Evolutionary conservation across 768 basidiomycete species (phyloP).

Genomic region (Suillus paluster): DNA sequence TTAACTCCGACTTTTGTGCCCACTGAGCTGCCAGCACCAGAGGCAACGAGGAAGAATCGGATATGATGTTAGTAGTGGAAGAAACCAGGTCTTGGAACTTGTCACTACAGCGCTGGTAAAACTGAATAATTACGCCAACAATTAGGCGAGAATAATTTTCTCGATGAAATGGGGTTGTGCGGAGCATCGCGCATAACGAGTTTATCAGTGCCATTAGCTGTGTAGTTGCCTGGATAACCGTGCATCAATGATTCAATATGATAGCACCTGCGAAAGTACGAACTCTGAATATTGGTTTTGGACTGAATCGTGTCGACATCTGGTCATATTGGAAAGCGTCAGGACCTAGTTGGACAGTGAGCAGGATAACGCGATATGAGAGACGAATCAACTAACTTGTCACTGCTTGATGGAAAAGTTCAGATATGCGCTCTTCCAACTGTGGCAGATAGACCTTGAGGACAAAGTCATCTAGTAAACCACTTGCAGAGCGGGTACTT

Average conservation of each 20-base stretch:
- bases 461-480: slow-evolving; percentile 91
- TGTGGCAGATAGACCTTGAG: slow-evolving; percentile 92
- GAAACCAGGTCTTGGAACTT: slow-evolving; percentile 79
- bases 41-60: slow-evolving; percentile 45
- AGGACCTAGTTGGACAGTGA: slow-evolving; percentile 50
- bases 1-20: slow-evolving; percentile 86
- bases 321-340: slow-evolving; percentile 90
- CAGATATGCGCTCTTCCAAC: slow-evolving; percentile 90
- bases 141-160: slow-evolving; percentile 96
- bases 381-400: slow-evolving; percentile 52
- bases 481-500: slow-evolving; percentile 64
- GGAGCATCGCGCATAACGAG: slow-evolving; percentile 89
- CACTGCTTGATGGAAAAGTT: slow-evolving; percentile 85
- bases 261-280: slow-evolving; percentile 10
- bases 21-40: slow-evolving; percentile 73
- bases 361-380: neutral
- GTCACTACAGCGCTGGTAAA: slow-evolving; percentile 93
- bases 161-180: slow-evolving; percentile 90
- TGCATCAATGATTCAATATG: slow-evolving; percentile 8
- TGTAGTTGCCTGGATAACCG: slow-evolving; percentile 68
- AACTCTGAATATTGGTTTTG: slow-evolving; percentile 82
- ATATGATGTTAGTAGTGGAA: slow-evolving; percentile 32
- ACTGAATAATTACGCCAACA: slow-evolving; percentile 91
- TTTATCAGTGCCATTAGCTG: slow-evolving; percentile 90
- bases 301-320: slow-evolving; percentile 62